A percentile compares a stretch with the other conserved stretches of the same genome.
Conservation (phyloP, 1,284 basidiomycete species). For the Volvariella volvacea region DNA sequence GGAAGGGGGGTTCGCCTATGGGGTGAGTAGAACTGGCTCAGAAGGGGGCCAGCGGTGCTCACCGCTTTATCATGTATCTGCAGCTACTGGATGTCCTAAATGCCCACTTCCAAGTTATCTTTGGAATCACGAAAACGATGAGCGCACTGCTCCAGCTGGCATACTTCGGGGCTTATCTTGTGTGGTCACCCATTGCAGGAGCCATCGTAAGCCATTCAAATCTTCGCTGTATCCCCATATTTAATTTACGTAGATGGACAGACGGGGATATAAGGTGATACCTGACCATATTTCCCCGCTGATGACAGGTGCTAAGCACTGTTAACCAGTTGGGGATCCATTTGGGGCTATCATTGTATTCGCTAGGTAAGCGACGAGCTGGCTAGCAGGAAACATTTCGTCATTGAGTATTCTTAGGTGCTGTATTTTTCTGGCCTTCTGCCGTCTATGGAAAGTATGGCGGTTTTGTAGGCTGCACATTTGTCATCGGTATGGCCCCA, state of each 20-base stretch:
- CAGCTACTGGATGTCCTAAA: constrained; percentile 82
- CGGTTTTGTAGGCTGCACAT: constrained; percentile 71
- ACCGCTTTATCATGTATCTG: background rate
- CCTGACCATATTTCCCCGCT: background rate
- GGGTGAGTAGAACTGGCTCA: constrained; percentile 31
- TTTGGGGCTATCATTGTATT: constrained; percentile 66
- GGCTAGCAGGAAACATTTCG: constrained; percentile 2
- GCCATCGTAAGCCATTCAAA: constrained; percentile 35
- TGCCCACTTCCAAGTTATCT: constrained; percentile 72
- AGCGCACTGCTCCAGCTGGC: constrained; percentile 82
- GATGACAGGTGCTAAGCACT: background rate
- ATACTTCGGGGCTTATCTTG: constrained; percentile 71
- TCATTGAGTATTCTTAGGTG: constrained; percentile 29
- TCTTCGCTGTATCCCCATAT: constrained; percentile 4
- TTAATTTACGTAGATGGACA: constrained; percentile 38
- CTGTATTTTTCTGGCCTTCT: constrained; percentile 79
- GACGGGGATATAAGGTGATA: constrained; percentile 54
- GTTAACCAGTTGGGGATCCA: constrained; percentile 39
- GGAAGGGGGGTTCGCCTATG: constrained; percentile 63
- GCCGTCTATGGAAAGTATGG: constrained; percentile 62
- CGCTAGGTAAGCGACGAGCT: constrained; percentile 37
- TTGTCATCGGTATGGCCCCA: constrained; percentile 44
- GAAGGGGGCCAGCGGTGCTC: background rate
- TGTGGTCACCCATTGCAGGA: constrained; percentile 54
- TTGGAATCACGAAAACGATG: constrained; percentile 68